A percentile compares a stretch with the other conserved stretches of the same genome.
phyloP scores from a whole-genome alignment of 192 early-diverging fungal genomes.

The Podila clonocystis region DNA sequence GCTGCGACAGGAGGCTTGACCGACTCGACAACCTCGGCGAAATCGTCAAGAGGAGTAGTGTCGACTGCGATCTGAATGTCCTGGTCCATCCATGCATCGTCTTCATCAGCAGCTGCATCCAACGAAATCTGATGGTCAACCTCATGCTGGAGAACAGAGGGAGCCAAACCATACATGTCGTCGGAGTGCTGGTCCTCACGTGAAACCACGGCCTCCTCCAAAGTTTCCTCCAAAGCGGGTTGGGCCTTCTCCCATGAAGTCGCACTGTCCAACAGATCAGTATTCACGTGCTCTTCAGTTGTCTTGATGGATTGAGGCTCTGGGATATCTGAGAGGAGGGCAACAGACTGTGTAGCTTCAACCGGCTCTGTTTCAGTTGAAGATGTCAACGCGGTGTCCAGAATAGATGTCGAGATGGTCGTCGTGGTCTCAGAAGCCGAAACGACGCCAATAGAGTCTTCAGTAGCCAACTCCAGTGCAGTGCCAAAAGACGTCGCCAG shows the following conservation, averaged over 20 bases:
- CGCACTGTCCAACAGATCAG: too few species aligned
- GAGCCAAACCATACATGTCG: not conserved
- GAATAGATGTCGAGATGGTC: not conserved
- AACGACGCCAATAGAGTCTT: not conserved
- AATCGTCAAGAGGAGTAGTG: not conserved
- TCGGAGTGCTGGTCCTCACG: not conserved
- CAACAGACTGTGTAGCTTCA: too few species aligned
- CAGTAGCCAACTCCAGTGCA: not conserved
- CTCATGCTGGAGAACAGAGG: too few species aligned
- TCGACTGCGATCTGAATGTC: not conserved
- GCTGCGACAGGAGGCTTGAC: not conserved
- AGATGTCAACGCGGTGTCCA: too few species aligned
- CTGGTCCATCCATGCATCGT: slow-evolving; percentile 18
- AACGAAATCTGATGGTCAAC: not conserved
- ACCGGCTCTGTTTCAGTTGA: too few species aligned
- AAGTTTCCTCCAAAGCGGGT: not conserved
- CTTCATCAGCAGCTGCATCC: not conserved
- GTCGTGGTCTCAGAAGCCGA: not conserved
- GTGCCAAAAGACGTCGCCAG: not conserved
- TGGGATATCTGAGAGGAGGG: too few species aligned
- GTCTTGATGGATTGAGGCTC: too few species aligned
- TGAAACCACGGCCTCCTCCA: not conserved
- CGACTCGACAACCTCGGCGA: not conserved
- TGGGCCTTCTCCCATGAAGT: too few species aligned
- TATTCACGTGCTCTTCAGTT: too few species aligned